Evolutionary conservation across 441 rosid species (phyloP), one percentile per base, ranked within the genome.

Genomic region (Populus trichocarpa): DNA sequence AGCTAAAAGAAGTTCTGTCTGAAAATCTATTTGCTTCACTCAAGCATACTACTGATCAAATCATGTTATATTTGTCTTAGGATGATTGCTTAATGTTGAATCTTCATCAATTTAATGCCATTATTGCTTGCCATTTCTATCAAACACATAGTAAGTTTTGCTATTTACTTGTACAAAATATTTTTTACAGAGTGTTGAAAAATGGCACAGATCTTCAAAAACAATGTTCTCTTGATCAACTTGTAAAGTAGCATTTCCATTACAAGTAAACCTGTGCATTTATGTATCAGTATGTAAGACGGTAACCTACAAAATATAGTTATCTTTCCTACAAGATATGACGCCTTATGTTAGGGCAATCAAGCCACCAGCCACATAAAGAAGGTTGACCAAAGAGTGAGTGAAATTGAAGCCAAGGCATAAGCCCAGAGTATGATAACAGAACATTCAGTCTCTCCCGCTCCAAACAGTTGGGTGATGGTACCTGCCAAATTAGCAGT

Each of bases 391-490:
- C 90, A 89, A 33, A 89, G 71, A 11, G 92, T 86, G 25, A 87
- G 76, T 23, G 92, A 79, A 32, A 86, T 33, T 2, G 92, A 85
- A 32, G 89, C 92, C 81, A 87, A 75, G 6, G 83, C 74, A 30
- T 89, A 87, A 59, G 90, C 81, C 89, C 89, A 89, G 2, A 89
- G 75, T 88, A 89, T 82, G 46, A 89, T 83, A 11, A 89, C 88
- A 8, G 92, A 89, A 75, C 92, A 89, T 77, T 89, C 89, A 6
- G 81, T 80, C 77, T 89, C 88, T 16, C 89, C 92, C 16, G 88
- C 86, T 77, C 89, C 86, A 63, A 87, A 87, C 80, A 87, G 65
- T 67, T 89, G 90, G 32, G 87, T 87, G 72, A 87, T 89, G 30
- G 88, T 85, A 7, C 89, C 92, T 87, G 86, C 70, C 14, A 68